These are phyloP conservation scores for Calonectria henricotiae DNA, from an alignment of 2,329 filamentous ascomycete genomes.

Conservation along the genomic window DNA sequence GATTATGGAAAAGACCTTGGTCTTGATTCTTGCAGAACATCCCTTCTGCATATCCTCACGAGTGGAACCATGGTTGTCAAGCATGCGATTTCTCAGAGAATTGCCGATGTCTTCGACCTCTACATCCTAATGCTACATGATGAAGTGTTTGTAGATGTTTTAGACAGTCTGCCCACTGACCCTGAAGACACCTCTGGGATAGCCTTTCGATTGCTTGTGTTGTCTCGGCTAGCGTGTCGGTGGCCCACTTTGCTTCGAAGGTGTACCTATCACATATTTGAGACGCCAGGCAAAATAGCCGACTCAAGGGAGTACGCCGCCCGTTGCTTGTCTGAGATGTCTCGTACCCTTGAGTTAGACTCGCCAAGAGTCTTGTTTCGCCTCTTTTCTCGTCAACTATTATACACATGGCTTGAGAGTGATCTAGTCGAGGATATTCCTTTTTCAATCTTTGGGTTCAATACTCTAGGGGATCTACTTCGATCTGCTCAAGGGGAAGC, in stretches of 20 bases:
- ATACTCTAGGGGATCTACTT: conserved; percentile 78
- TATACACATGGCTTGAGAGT: conserved; percentile 90
- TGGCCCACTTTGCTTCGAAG: conserved; percentile 91
- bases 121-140: conserved; percentile 90
- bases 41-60: conserved; percentile 81
- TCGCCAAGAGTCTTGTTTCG: conserved; percentile 82
- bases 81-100: conserved; percentile 78
- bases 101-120: conserved; percentile 84
- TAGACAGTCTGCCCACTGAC: conserved; percentile 84
- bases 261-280: conserved; percentile 95
- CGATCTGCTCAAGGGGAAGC: conserved; percentile 82
- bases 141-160: conserved; percentile 86
- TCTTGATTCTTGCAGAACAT: conserved; percentile 76
- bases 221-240: conserved; percentile 83
- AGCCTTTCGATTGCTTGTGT: conserved; percentile 83
- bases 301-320: conserved; percentile 79
- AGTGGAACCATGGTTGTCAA: conserved; percentile 81
- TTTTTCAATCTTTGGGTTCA: conserved; percentile 88
- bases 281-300: conserved; percentile 83
- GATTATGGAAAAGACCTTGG: conserved; percentile 76
- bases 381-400: conserved; percentile 88
- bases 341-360: conserved; percentile 75
- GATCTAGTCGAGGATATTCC: conserved; percentile 82
- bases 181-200: conserved; percentile 84
- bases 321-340: conserved; percentile 79